Conservation (phyloP, 345 rosid species). For the Psidium friedrichsthalianum region DNA sequence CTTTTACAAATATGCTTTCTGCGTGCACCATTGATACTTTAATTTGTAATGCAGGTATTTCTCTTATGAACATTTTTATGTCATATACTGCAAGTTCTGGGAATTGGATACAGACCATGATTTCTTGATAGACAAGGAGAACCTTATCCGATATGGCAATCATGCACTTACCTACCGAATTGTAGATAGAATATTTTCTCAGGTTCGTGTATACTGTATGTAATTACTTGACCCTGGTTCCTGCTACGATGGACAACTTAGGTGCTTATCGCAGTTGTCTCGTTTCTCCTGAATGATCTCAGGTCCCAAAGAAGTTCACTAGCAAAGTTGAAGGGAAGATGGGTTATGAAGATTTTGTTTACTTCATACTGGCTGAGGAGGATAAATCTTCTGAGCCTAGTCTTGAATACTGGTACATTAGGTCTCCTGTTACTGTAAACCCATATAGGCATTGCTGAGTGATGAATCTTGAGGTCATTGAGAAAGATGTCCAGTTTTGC, state of each 20-base stretch:
- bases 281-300: conserved; percentile 6
- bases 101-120: conserved; percentile 83
- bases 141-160: conserved; percentile 69
- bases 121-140: conserved; percentile 70
- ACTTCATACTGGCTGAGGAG: conserved; percentile 86
- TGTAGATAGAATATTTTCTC: conserved; percentile 79
- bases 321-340: conserved; percentile 68
- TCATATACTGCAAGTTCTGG: conserved; percentile 80
- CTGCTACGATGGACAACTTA: not conserved
- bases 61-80: conserved; percentile 86
- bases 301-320: conserved; percentile 68
- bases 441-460: not conserved
- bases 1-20: not conserved
- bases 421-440: not conserved
- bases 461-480: not conserved
- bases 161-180: conserved; percentile 84
- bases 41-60: conserved; percentile 51
- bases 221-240: not conserved
- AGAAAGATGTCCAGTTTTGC: not conserved
- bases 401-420: conserved; percentile 74
- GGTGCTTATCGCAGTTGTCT: not conserved
- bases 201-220: conserved; percentile 31
- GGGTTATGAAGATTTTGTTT: conserved; percentile 94
- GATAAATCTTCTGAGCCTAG: conserved; percentile 85
- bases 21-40: not conserved